These are phyloP conservation scores for Serendipita vermifera DNA, from an alignment of 768 basidiomycete species.

Conservation along the genomic window DNA sequence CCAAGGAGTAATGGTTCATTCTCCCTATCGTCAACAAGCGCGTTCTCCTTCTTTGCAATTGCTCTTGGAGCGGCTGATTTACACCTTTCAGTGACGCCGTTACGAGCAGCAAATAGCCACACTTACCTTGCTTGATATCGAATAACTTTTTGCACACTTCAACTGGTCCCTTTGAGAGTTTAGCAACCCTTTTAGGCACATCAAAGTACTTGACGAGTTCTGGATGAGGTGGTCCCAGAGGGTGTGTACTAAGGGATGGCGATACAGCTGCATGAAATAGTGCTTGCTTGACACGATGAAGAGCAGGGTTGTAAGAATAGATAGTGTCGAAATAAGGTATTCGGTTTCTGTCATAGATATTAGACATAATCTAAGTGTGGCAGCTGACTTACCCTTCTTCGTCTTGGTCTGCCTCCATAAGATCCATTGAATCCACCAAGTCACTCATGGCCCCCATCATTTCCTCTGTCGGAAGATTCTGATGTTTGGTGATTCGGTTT, in stretches of 20 bases:
- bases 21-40: constrained; percentile 46
- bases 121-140: constrained; percentile 65
- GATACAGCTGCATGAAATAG: constrained; percentile 79
- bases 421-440: constrained; percentile 81
- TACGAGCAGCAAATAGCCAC: background rate
- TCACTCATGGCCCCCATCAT: constrained; percentile 73
- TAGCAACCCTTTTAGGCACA: constrained; percentile 55
- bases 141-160: constrained; percentile 51
- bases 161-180: constrained; percentile 41
- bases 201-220: constrained; percentile 76
- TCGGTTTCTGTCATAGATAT: constrained; percentile 35
- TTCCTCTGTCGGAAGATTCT: constrained; percentile 65
- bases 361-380: background rate
- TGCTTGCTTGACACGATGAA: constrained; percentile 88
- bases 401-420: constrained; percentile 64
- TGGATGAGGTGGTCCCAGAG: constrained; percentile 75
- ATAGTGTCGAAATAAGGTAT: constrained; percentile 64
- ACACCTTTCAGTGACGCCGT: background rate
- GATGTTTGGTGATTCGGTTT: constrained; percentile 57
- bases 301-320: constrained; percentile 73
- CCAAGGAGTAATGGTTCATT: constrained; percentile 25
- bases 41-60: constrained; percentile 41
- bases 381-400: constrained; percentile 48
- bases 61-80: constrained; percentile 38
- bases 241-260: constrained; percentile 54